These are phyloP conservation scores for Rhododendron ferrugineum DNA, from an alignment of 148 eudicot genomes.

Conservation along the genomic window DNA sequence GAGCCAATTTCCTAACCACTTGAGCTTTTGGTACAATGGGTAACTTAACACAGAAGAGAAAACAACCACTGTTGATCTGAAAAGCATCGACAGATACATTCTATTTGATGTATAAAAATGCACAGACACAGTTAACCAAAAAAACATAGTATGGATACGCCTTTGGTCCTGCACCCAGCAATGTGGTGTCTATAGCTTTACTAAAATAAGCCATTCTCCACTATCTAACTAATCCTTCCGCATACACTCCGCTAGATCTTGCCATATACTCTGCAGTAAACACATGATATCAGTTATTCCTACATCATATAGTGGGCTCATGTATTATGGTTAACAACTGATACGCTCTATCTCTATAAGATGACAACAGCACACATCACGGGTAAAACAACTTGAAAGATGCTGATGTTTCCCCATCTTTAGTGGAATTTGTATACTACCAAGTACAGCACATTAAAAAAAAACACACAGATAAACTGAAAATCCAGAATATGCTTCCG, in stretches of 20 bases:
- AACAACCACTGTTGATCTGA: not conserved
- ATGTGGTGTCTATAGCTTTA: constrained; percentile 26
- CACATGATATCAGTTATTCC: not conserved
- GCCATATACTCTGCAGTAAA: constrained; percentile 15
- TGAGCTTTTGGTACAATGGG: not conserved
- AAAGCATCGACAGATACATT: not conserved
- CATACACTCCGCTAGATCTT: not conserved
- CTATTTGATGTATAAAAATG: not conserved
- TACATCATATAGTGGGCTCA: not conserved
- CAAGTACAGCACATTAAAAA: not conserved
- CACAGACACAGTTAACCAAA: not conserved
- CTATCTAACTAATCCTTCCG: constrained; percentile 6
- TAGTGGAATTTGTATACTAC: not conserved
- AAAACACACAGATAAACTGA: not conserved
- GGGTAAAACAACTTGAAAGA: not conserved
- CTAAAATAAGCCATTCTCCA: constrained; percentile 29
- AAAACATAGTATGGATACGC: constrained; percentile 28
- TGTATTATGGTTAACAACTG: not conserved
- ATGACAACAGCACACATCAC: not conserved
- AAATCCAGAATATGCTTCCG: not conserved
- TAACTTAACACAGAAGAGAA: not conserved
- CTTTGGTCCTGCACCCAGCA: constrained; percentile 41
- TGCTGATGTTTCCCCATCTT: not conserved
- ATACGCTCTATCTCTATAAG: not conserved
- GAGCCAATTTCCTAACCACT: not conserved